phyloP scores from a whole-genome alignment of 2,329 filamentous ascomycete species.

The Penicillium sp. region DNA sequence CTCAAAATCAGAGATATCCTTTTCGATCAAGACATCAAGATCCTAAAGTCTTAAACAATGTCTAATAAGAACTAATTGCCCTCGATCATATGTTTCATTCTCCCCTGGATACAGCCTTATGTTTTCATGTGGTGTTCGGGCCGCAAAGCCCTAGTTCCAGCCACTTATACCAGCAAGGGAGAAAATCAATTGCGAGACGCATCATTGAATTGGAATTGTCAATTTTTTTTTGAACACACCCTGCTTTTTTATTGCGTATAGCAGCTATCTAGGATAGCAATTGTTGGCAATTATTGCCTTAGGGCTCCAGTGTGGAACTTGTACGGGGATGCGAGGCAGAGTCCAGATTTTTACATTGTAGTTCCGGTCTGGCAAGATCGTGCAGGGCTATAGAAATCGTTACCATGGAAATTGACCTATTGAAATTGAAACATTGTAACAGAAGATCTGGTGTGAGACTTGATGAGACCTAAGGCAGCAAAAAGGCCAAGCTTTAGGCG shows the following conservation, averaged over 20 bases:
- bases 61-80: neutral
- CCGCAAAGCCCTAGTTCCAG: constrained; percentile 11
- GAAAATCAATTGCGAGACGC: neutral
- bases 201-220: neutral
- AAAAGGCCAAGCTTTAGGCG: constrained; percentile 9
- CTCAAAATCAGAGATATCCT: neutral
- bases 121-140: constrained; percentile 12
- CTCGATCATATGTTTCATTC: neutral
- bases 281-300: constrained; percentile 11
- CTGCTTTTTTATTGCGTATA: constrained; percentile 2
- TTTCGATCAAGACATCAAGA: neutral
- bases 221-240: neutral
- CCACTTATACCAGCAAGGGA: constrained; percentile 22
- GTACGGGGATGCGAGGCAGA: neutral
- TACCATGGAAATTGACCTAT: neutral
- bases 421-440: neutral
- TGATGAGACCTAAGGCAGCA: neutral
- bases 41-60: neutral
- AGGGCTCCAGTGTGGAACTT: neutral
- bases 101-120: constrained; percentile 11
- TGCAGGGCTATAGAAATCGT: neutral
- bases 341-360: neutral
- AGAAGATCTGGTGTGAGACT: neutral
- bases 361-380: neutral
- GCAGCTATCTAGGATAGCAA: constrained; percentile 7